A percentile compares a stretch with the other conserved stretches of the same genome.
Evolutionary conservation across 139 green algal species (phyloP).

Genomic region (Marvania coccoides): DNA sequence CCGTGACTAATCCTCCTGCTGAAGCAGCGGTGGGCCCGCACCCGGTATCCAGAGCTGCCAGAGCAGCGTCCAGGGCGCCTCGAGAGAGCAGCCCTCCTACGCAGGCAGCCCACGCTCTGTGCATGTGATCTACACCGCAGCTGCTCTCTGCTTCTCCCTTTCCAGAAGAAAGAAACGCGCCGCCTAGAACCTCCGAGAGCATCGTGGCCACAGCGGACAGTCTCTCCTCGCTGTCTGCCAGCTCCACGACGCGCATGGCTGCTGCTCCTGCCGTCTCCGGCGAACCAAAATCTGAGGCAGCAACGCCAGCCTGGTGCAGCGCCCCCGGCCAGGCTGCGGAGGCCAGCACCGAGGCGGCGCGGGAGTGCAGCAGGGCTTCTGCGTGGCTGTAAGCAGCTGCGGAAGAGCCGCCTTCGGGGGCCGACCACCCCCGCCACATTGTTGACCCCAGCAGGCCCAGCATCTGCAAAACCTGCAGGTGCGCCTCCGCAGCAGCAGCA

Average conservation of each 20-base stretch:
- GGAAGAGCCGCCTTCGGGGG: background rate
- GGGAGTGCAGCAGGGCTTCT: constrained; percentile 1
- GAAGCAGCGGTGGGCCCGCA: background rate
- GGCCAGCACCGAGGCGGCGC: background rate
- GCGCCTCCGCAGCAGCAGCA: background rate
- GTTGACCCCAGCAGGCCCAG: constrained; percentile 6
- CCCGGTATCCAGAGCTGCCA: constrained; percentile 6
- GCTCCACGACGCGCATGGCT: background rate
- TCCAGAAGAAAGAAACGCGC: background rate
- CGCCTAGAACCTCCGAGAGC: background rate
- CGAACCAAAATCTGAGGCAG: constrained; percentile 3
- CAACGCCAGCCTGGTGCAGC: background rate
- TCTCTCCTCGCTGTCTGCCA: background rate
- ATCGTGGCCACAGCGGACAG: background rate
- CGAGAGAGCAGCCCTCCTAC: background rate
- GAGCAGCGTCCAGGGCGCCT: background rate
- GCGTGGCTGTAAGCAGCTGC: background rate
- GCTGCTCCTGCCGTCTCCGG: background rate
- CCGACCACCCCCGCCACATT: constrained; percentile 18
- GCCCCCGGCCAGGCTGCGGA: background rate
- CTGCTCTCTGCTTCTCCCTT: background rate
- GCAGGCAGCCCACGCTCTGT: constrained; percentile 5
- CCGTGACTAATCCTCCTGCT: background rate
- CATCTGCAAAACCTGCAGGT: constrained; percentile 23
- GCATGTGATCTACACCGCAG: background rate